Evolutionary conservation across 2,329 filamentous ascomycete species (phyloP), one percentile per base, ranked within the genome.

Genomic region (Amphichorda felina): DNA sequence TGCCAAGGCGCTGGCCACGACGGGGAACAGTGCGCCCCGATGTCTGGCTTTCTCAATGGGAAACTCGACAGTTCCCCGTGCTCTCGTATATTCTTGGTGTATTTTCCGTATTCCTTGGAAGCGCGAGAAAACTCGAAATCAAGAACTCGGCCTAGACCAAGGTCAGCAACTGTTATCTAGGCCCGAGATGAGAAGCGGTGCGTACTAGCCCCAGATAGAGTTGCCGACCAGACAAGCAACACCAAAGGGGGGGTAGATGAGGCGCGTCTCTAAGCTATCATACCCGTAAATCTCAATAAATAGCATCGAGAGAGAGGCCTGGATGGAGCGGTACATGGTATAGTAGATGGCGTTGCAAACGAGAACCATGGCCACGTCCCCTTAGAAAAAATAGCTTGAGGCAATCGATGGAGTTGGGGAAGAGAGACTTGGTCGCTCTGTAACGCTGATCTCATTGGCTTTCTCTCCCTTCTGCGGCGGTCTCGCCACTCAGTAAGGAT

Each of bases 391-490:
- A 18, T 3, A 42, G 14, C 29, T 36, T 38, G n/a, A 40, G 40
- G 10, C 38, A 42, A 14, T 35, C 32, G 13, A 40, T 8, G 8
- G 30, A 16, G 5, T 6, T 18, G 14, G 30, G 30, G 30, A 9
- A 18, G 14, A 9, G 4, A 18, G 16, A 32, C 19, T 22, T 22
- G 16, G 18, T 14, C 10, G 4, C 9, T 18, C 16, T 18, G 15
- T 22, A 8, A 17, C 13, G 16, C 8, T 22, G 9, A 17, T 33
- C 9, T 18, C 30, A 19, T 18, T 2, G 16, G 8, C 30, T 19
- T 19, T 6, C 4, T 10, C 10, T 18, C 10, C 8, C 19, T 33
- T 6, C 30, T 18, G 66, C 4, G 67, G 47, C 3, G n/a, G n/a
- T n/a, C n/a, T n/a, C n/a, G n/a, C n/a, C n/a, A n/a, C n/a, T n/a